Conservation (phyloP, 345 rosid genomes). For the Murraya paniculata region DNA sequence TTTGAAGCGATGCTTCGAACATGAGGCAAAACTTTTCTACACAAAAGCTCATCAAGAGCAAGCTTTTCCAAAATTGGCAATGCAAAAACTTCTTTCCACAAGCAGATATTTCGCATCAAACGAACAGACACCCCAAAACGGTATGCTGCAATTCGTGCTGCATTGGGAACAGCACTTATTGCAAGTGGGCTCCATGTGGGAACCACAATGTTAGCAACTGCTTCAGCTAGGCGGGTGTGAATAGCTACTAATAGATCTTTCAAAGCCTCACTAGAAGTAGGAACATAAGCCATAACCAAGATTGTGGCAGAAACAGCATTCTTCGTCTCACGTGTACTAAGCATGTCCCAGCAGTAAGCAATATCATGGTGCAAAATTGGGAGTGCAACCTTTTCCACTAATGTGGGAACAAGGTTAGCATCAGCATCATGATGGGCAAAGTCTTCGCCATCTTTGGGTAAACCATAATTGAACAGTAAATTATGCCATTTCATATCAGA, state of each 20-base stretch:
- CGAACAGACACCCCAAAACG: slow-evolving; percentile 85
- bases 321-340: slow-evolving; percentile 70
- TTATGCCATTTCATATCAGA: slow-evolving; percentile 88
- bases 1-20: slow-evolving; percentile 68
- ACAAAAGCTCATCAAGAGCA: slow-evolving; percentile 78
- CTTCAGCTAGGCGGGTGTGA: slow-evolving; percentile 73
- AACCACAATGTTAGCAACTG: slow-evolving; percentile 57
- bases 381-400: slow-evolving; percentile 86
- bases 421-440: slow-evolving; percentile 71
- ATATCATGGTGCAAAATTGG: slow-evolving; percentile 86
- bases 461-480: slow-evolving; percentile 75
- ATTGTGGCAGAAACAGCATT: slow-evolving; percentile 85
- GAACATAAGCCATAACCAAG: slow-evolving; percentile 70
- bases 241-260: slow-evolving; percentile 58
- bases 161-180: slow-evolving; percentile 81
- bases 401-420: slow-evolving; percentile 77
- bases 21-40: slow-evolving; percentile 80
- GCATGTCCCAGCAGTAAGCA: slow-evolving; percentile 83
- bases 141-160: slow-evolving; percentile 80
- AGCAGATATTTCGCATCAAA: slow-evolving; percentile 80
- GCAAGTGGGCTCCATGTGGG: slow-evolving; percentile 87
- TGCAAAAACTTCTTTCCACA: slow-evolving; percentile 88
- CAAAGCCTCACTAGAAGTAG: slow-evolving; percentile 71
- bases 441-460: slow-evolving; percentile 66
- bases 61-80: slow-evolving; percentile 77